phyloP scores from a whole-genome alignment of 1,139 yeast species.

The Martiniozyma asiatica region DNA sequence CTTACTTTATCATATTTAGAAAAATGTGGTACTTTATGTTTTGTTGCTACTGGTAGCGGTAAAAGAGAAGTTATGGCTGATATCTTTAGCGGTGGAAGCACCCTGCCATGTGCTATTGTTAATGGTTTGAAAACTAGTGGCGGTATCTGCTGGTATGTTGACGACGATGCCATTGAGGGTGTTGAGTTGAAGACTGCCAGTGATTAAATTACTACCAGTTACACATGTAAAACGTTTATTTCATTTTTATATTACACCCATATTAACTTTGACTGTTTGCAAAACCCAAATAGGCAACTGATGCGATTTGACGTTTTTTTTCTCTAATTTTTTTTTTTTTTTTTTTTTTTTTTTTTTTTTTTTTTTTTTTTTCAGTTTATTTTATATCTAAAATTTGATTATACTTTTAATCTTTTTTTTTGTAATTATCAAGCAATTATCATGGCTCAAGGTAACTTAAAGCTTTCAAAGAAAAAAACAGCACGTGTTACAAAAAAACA shows the following conservation, averaged over 20 bases:
- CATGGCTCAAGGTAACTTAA: constrained; percentile 48
- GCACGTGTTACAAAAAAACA: constrained; percentile 43
- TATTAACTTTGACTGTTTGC: no score
- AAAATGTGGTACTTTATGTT: constrained; percentile 48
- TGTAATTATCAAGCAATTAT: background rate
- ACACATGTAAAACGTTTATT: no score
- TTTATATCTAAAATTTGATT: no score
- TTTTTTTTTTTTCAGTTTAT: no score
- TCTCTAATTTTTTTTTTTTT: background rate
- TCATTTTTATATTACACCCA: no score
- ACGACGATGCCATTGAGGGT: constrained; percentile 59
- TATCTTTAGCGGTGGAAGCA: constrained; percentile 44
- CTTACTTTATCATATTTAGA: constrained; percentile 55
- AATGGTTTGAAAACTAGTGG: constrained; percentile 25
- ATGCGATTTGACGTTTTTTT: no score
- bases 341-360: background rate
- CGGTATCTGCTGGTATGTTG: constrained; percentile 68
- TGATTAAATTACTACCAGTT: no score
- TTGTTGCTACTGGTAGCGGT: constrained; percentile 83
- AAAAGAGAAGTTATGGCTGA: constrained; percentile 65
- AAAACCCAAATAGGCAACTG: no score
- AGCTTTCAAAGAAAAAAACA: constrained; percentile 33
- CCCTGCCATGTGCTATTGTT: constrained; percentile 72
- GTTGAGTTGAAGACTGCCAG: no score
- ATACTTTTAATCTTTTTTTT: no score